Conservation (phyloP, 73 alveolate genomes). For the Symbiodinium natans region DNA sequence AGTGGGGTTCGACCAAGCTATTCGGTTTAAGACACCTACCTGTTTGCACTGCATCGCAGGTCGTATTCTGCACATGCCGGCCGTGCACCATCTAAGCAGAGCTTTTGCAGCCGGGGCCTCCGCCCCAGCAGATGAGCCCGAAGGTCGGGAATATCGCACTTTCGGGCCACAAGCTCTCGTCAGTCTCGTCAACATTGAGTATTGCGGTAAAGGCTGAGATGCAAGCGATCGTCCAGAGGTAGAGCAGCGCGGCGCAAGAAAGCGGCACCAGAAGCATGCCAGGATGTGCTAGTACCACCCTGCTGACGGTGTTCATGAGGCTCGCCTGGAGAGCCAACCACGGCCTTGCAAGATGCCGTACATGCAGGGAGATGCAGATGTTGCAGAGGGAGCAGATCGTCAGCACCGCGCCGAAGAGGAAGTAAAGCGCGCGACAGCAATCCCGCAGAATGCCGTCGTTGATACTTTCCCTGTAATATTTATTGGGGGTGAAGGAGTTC, state of each 20-base stretch:
- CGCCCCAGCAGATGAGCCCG: neutral
- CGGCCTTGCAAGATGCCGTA: neutral
- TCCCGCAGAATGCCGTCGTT: neutral
- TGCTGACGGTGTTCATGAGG: neutral
- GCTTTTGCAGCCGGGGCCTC: neutral
- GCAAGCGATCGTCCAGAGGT: neutral
- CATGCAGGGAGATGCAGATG: neutral
- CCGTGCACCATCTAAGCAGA: no score
- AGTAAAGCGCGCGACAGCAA: neutral
- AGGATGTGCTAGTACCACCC: neutral
- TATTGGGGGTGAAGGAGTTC: neutral
- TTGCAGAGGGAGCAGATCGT: neutral
- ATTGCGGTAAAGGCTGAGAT: neutral
- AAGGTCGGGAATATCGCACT: neutral
- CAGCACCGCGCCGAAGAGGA: neutral
- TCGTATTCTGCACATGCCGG: no score
- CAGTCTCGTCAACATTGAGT: neutral
- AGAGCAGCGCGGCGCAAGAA: neutral
- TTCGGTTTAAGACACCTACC: no score
- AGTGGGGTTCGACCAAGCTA: no score
- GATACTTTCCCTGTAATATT: neutral
- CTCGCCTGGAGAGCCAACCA: neutral
- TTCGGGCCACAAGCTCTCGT: neutral
- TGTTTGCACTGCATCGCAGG: no score
- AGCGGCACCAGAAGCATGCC: neutral